Evolutionary conservation across 2,329 filamentous ascomycete species (phyloP).

Genomic region (Calonectria naviculata): DNA sequence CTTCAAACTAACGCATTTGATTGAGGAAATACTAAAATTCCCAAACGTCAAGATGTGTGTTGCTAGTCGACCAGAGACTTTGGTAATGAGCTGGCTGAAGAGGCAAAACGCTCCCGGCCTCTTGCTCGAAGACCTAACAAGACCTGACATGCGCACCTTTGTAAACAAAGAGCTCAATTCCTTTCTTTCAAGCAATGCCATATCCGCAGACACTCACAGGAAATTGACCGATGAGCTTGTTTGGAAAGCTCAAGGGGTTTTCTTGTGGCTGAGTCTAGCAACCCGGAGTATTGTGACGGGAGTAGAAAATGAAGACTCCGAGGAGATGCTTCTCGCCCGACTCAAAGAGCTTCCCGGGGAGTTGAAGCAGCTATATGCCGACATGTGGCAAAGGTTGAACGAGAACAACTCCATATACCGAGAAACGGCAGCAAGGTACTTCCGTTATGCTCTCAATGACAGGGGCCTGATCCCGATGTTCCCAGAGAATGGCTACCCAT

Average conservation of each 20-base stretch:
- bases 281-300: neutral
- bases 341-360: neutral
- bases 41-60: slow-evolving; percentile 26
- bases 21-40: slow-evolving; percentile 10
- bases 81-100: slow-evolving; percentile 9
- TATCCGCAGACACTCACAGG: neutral
- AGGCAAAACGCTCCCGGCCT: neutral
- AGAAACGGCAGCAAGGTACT: slow-evolving; percentile 1
- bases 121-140: slow-evolving; percentile 20
- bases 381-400: slow-evolving; percentile 24
- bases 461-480: neutral
- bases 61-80: slow-evolving; percentile 23
- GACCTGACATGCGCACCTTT: slow-evolving; percentile 16
- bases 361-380: slow-evolving; percentile 10
- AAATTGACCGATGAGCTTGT: neutral
- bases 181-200: neutral
- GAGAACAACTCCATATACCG: slow-evolving; percentile 12
- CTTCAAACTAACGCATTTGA: neutral
- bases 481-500: neutral
- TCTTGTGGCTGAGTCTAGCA: slow-evolving; percentile 15
- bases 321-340: neutral
- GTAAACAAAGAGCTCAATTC: slow-evolving; percentile 6
- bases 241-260: slow-evolving; percentile 15
- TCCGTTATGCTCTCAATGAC: neutral
- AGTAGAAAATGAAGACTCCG: neutral